Conservation (phyloP, 225 moss, liverwort and hornwort species). For the Bryoerythrophyllum caledonicum region DNA sequence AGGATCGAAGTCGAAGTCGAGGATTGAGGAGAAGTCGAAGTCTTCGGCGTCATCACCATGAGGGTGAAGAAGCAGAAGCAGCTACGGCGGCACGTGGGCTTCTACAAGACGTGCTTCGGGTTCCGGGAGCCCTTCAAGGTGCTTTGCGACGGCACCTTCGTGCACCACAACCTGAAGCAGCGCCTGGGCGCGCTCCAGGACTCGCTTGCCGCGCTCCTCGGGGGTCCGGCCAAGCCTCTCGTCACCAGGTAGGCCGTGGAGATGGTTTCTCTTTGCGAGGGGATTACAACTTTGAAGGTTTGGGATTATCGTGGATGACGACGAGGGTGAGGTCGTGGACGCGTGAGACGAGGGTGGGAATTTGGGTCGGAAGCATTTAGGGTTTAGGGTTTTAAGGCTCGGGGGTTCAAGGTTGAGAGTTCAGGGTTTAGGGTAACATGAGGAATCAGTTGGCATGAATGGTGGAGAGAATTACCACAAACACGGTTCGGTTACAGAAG, state of each 20-base stretch:
- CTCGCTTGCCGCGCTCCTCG: constrained; percentile 58
- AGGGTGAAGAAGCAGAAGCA: constrained; percentile 96
- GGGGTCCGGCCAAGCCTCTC: constrained; percentile 67
- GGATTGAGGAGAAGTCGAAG: not conserved
- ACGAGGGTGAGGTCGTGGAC: too few species aligned
- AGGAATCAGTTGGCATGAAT: too few species aligned
- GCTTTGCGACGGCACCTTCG: constrained; percentile 92
- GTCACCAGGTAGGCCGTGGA: constrained; percentile 59
- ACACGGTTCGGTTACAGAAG: too few species aligned
- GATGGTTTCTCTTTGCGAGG: too few species aligned
- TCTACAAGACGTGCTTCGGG: constrained; percentile 88
- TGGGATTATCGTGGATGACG: not conserved
- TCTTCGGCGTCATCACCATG: constrained; percentile 31
- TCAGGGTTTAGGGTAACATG: too few species aligned
- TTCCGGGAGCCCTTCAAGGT: constrained; percentile 96
- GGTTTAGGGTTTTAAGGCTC: too few species aligned
- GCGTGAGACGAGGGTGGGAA: too few species aligned
- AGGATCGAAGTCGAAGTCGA: not conserved
- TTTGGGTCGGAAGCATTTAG: too few species aligned
- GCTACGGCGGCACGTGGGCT: constrained; percentile 75
- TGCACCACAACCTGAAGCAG: constrained; percentile 65
- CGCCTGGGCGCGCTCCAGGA: constrained; percentile 72
- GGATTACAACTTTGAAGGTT: not conserved
- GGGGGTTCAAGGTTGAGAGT: too few species aligned
- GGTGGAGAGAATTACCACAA: too few species aligned